These are phyloP conservation scores for Arthrobotrys musiformis DNA, from an alignment of 2,329 filamentous ascomycete species.

Conservation along the genomic window DNA sequence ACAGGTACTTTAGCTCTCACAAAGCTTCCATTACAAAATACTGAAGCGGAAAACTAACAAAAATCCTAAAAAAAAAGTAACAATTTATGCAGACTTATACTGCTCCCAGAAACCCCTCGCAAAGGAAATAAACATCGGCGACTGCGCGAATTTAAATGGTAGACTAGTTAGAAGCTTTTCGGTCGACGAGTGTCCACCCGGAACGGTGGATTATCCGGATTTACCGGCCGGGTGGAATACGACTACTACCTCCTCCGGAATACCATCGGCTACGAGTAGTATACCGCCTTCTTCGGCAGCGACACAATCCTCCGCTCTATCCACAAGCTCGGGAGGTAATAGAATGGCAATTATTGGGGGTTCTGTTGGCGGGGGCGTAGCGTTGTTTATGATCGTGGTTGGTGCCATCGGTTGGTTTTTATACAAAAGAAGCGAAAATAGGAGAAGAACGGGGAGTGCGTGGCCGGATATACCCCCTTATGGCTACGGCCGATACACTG, in stretches of 20 bases:
- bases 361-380: slow-evolving; percentile 26
- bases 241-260: background rate
- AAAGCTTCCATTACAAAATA: background rate
- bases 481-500: background rate
- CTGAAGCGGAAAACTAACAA: background rate
- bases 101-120: slow-evolving; percentile 24
- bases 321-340: background rate
- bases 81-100: slow-evolving; percentile 37
- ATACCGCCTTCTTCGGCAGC: background rate
- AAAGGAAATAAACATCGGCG: slow-evolving; percentile 27
- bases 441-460: background rate
- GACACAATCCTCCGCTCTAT: background rate
- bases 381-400: slow-evolving; percentile 6
- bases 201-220: slow-evolving; percentile 12
- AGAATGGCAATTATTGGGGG: slow-evolving; percentile 35
- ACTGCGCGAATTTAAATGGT: slow-evolving; percentile 28
- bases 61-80: no score
- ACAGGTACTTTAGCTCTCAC: background rate
- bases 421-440: background rate
- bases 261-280: background rate
- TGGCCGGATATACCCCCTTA: background rate
- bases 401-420: background rate
- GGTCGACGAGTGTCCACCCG: slow-evolving; percentile 36
- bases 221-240: background rate
- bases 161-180: slow-evolving; percentile 37